Evolutionary conservation across 495 filamentous ascomycete species (phyloP).

Genomic region (Neurospora sp.): DNA sequence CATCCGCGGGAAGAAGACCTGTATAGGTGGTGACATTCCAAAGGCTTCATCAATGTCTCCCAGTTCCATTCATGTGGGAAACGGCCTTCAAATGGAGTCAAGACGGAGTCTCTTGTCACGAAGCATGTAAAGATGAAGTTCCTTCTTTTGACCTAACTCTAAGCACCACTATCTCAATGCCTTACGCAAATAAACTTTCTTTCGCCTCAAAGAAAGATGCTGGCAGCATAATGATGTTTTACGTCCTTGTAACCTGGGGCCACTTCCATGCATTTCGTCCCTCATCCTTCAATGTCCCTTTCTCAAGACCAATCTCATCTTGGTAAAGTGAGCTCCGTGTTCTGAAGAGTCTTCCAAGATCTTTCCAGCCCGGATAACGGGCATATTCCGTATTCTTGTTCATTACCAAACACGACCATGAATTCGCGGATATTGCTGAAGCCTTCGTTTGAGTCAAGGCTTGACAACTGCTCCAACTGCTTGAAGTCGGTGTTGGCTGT

Average conservation of each 20-base stretch:
- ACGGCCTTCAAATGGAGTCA: background rate
- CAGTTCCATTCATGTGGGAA: background rate
- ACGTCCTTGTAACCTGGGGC: background rate
- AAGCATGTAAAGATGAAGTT: background rate
- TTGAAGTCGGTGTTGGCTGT: background rate
- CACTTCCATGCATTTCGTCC: background rate
- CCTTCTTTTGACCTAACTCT: background rate
- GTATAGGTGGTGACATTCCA: background rate
- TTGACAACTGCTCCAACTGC: background rate
- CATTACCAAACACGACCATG: background rate
- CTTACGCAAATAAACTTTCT: background rate
- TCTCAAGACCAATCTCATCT: too few species aligned
- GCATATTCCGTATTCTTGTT: background rate
- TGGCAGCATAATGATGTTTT: background rate
- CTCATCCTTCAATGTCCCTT: background rate
- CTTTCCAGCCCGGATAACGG: background rate
- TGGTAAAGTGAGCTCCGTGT: background rate
- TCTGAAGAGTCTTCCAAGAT: background rate
- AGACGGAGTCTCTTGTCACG: background rate
- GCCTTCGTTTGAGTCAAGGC: background rate
- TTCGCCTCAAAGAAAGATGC: background rate
- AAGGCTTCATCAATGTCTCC: background rate
- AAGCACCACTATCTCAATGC: background rate
- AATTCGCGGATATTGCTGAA: background rate
- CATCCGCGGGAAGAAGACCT: too few species aligned